Percentiles rank a stretch among this genome's conserved stretches.
Conservation (phyloP, 768 basidiomycete genomes). For the Mycena albidolilacea region DNA sequence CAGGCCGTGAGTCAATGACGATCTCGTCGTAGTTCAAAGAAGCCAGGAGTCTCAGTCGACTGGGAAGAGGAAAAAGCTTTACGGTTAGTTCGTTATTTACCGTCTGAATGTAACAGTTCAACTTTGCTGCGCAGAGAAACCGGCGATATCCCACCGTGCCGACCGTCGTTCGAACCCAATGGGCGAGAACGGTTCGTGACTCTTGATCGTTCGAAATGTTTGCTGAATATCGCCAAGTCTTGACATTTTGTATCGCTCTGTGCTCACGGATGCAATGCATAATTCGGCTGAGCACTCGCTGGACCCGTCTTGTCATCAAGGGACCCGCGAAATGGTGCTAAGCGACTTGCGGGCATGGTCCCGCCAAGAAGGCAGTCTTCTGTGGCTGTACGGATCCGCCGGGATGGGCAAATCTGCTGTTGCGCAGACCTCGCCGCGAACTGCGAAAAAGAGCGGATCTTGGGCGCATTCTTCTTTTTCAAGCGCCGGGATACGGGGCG, state of each 20-base stretch:
- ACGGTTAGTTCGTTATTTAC: too few relatives aligned
- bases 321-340: constrained; percentile 8
- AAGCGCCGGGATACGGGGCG: constrained; percentile 45
- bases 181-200: too few relatives aligned
- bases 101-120: too few relatives aligned
- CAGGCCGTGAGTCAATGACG: too few relatives aligned
- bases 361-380: neutral
- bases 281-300: constrained; percentile 14
- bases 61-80: too few relatives aligned
- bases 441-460: constrained; percentile 29
- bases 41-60: too few relatives aligned
- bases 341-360: constrained; percentile 2
- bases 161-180: neutral
- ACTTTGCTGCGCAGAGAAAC: too few relatives aligned
- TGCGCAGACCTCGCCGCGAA: constrained; percentile 37
- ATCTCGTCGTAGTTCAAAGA: too few relatives aligned
- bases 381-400: constrained; percentile 44
- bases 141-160: too few relatives aligned
- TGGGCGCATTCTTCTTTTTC: constrained; percentile 54
- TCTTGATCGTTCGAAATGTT: too few relatives aligned
- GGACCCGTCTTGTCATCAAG: constrained; percentile 25
- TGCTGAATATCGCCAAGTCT: neutral
- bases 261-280: neutral
- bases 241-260: constrained; percentile 47
- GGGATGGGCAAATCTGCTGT: constrained; percentile 45